Evolutionary conservation across 2,329 filamentous ascomycete species (phyloP).

Genomic region (Paracorniculantispora psalliotae): DNA sequence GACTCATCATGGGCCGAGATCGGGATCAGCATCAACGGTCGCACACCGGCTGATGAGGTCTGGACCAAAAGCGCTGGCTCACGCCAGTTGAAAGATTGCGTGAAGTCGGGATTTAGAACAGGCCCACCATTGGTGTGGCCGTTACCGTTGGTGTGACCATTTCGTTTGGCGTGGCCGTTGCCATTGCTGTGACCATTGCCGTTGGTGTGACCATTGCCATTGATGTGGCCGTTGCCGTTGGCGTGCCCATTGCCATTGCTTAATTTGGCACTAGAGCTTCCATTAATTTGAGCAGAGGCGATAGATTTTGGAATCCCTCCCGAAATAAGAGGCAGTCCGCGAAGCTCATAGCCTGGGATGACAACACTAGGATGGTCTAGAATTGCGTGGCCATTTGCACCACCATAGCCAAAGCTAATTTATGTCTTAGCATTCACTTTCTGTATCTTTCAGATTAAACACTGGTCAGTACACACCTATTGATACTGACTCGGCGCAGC

Average conservation of each 20-base stretch:
- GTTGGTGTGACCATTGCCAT: not conserved
- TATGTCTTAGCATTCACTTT: not conserved
- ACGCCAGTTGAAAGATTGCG: no score
- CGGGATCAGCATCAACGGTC: not conserved
- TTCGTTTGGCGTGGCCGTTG: not conserved
- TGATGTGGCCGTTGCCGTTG: not conserved
- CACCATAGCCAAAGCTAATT: slow-evolving; percentile 1
- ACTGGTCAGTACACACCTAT: not conserved
- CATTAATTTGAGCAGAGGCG: no score
- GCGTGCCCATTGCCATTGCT: not conserved
- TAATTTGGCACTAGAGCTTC: not conserved
- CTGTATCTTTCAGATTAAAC: no score
- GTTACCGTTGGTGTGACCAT: no score
- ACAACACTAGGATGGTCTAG: not conserved
- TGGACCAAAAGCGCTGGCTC: not conserved
- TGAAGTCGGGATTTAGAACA: no score
- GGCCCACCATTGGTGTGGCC: no score
- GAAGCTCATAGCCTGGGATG: not conserved
- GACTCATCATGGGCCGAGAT: not conserved
- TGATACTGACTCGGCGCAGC: slow-evolving; percentile 9
- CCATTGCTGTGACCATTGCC: not conserved
- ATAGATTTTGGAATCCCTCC: not conserved
- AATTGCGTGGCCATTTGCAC: not conserved
- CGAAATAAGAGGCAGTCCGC: not conserved
- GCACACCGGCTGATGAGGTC: not conserved